Base-by-base conservation (phyloP, 2,329 filamentous ascomycete genomes). In the Colletotrichum caudatum region DNA sequence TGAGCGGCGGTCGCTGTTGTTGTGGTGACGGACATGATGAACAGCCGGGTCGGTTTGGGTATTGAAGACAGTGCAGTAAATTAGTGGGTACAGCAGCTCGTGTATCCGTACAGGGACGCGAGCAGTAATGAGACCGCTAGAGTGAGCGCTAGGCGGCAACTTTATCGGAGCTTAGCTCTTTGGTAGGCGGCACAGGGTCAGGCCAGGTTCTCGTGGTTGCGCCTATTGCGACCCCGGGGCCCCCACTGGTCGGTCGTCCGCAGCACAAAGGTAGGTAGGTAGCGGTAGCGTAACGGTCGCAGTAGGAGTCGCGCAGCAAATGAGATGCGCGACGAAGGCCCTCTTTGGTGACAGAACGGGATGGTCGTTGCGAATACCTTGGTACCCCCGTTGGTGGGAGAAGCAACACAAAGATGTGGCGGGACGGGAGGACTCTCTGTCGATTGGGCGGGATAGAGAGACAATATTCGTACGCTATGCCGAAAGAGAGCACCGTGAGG, bases 11-110 rank as follows among this genome's bases (percentile, higher is more conserved):
- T 61, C 53, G 73, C 64, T 73, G 72, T 66, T 69, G 70, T 73
- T 73, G 71, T 71, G 72, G 69, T 63, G 65, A 73, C 60, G 70
- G 70, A 70, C 70, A 62, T 70, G 71, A 69, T 64, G 69, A 58
- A 56, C 58, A 64, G 58, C 51, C 39, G 61, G 48, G 39, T 64
- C 26, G 44, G 46, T 60, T 68, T 64, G 46, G 59, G 46, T 41
- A 59, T 54, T 59, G 46, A 44, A 64, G 59, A 18, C 41, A 68
- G 60, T 51, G 44, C 35, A 29, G 12, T 33, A 64, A 57, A 69
- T 64, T 72, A 60, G 60, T 69, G 69, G 69, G 44, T 64, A 65
- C 53, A 14, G 54, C 54, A 46, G 69, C 44, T 64, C 46, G 60
- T 50, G 33, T n/a, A n/a, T n/a, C n/a, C n/a, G n/a, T 61, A 60